A percentile compares a stretch with the other conserved stretches of the same genome.
Conservation (phyloP, 2,329 filamentous ascomycete genomes). For the Rhexocercosporidium sp. region DNA sequence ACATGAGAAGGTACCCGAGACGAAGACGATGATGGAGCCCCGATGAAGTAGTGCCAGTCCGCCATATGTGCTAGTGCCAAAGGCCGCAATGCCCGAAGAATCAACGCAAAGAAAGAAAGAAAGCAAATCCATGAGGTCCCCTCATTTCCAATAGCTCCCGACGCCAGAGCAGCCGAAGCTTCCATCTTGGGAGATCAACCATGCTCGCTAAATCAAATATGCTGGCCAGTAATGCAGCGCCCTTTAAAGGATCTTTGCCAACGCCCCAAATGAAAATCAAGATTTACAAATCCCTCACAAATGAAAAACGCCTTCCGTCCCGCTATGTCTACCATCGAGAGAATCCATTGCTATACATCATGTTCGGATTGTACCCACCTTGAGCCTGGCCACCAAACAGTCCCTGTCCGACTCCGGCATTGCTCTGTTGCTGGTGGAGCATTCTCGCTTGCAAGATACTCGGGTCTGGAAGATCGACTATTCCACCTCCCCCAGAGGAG, state of each 20-base stretch:
- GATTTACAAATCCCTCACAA: slow-evolving; percentile 38
- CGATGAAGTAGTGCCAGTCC: slow-evolving; percentile 42
- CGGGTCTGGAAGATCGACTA: slow-evolving; percentile 98
- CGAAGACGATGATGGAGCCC: slow-evolving; percentile 76
- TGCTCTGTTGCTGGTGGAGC: slow-evolving; percentile 84
- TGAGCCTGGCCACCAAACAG: slow-evolving; percentile 86
- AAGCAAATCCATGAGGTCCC: slow-evolving; percentile 37
- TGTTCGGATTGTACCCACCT: slow-evolving; percentile 92
- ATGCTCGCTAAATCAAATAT: slow-evolving; percentile 53
- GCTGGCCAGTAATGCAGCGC: slow-evolving; percentile 41
- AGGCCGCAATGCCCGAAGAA: slow-evolving; percentile 27
- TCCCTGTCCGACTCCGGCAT: slow-evolving; percentile 84
- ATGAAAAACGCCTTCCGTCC: slow-evolving; percentile 35
- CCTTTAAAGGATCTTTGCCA: slow-evolving; percentile 37
- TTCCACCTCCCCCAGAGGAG: slow-evolving; percentile 98
- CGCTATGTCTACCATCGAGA: slow-evolving; percentile 61
- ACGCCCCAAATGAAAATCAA: slow-evolving; percentile 43
- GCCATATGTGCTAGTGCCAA: slow-evolving; percentile 29
- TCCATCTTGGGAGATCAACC: slow-evolving; percentile 47
- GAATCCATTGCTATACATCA: slow-evolving; percentile 79
- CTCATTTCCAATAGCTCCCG: slow-evolving; percentile 38
- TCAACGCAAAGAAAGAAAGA: slow-evolving; percentile 35
- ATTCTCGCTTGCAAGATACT: slow-evolving; percentile 98
- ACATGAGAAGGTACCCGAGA: slow-evolving; percentile 60
- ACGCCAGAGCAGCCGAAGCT: slow-evolving; percentile 44